Base-by-base conservation (phyloP, 2,329 filamentous ascomycete species). In the Trichophyton mentagrophytes region DNA sequence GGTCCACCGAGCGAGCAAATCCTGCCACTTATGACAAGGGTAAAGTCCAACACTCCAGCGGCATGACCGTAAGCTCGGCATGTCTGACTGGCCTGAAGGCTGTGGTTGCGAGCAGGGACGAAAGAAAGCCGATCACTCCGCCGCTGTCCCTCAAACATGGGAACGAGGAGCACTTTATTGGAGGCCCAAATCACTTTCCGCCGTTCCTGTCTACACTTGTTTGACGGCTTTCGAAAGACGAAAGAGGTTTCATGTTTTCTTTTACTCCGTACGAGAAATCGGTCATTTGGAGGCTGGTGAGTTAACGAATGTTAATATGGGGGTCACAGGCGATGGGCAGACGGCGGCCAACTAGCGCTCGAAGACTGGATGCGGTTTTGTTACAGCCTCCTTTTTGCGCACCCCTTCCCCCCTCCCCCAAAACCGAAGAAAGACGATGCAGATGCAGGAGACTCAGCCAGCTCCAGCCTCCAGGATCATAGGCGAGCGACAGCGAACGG, bases 181-280 rank as follows among this genome's bases (percentile, higher is more conserved):
- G 51, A 20, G 13, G 27, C n/a, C 17, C 27, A 36, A 36, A 55
- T 20, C 13, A n/a, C 11, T 22, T 27, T 38, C 33, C 17, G 1
- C 51, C 2, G 51, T 9, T 36, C 17, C 27, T 36, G 13, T 36
- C 51, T 53, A 11, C 20, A n/a, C 51, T 36, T n/a, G 51, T 36
- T 9, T 36, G 30, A 36, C 51, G 30, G 30, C 30, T 27, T 15
- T 27, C 27, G 9, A 13, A 33, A 33, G 30, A 33, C 8, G 8
- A 33, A 55, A 20, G 30, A 20, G 51, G 25, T 36, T 55, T 55
- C 51, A 55, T 55, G 30, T 36, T 55, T 55, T 55, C 51, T 55
- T 55, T 55, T 55, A 55, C 27, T 38, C 33, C 11, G 33, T 38
- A 11, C 33, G 33, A 38, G 30, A 55, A 20, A 27, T 20, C 13